Evolutionary conservation across 116 monocot genomes (phyloP), one percentile per base, ranked within the genome.

Genomic region (Iris pallida): DNA sequence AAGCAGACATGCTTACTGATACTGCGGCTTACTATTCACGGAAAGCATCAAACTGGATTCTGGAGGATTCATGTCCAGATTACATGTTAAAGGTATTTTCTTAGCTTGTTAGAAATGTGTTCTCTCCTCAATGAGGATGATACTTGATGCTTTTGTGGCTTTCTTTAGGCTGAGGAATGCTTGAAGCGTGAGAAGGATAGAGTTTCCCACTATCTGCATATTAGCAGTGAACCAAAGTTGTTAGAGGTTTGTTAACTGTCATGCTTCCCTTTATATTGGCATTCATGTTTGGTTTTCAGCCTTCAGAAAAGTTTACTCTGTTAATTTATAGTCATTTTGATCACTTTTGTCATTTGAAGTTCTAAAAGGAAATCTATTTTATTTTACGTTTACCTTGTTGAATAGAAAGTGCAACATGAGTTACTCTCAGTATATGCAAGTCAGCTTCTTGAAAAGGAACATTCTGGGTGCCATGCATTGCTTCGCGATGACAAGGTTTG

Each of bases 1-100:
- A n/a, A n/a, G n/a, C n/a, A n/a, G n/a, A n/a, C n/a, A n/a, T n/a
- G n/a, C n/a, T n/a, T n/a, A n/a, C n/a, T n/a, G n/a, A n/a, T n/a
- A n/a, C n/a, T n/a, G n/a, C n/a, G n/a, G n/a, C n/a, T n/a, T n/a
- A n/a, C n/a, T 93, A 93, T 76, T 90, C 87, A 46, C 53, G 87
- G 45, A 94, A 94, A 76, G 87, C 94, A 66, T 73, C 87, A 76
- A 79, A 46, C 16, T 90, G 90, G 87, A 90, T 94, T 72, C 12
- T 77, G 15, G 82, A 87, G 75, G 90, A 94, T 77, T 87, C 94
- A 52, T 94, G 82, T 66, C 94, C 94, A 48, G 90, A 90, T 63
- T 94, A 94, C 76, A 90, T 94, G 94, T 61, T 90, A 61, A 94
- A 94, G 82, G 90, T 90, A 76, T 65, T 63, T 46, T 45, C 54